Evolutionary conservation across 331 rosid species (phyloP).

Genomic region (Quercus phellos): DNA sequence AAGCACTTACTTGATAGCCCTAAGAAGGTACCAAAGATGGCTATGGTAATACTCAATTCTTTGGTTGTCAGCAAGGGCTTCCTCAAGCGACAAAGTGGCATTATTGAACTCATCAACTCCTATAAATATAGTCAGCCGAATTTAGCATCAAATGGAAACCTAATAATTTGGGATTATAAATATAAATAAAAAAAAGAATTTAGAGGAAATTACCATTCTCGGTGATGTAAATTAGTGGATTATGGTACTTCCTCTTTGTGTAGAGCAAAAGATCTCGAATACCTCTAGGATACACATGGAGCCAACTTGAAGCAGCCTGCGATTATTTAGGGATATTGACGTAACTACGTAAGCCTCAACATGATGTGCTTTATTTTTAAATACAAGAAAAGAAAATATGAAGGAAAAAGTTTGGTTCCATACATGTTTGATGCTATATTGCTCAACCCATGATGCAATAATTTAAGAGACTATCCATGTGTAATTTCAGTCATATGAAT

Average conservation of each 20-base stretch:
- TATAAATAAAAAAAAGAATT: neutral
- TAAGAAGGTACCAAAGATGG: slow-evolving; percentile 23
- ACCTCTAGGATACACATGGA: neutral
- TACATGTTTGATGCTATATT: too few relatives aligned
- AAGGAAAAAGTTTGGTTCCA: too few relatives aligned
- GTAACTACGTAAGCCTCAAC: too few relatives aligned
- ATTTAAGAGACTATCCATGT: too few relatives aligned
- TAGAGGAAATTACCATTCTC: neutral
- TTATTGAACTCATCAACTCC: slow-evolving; percentile 35
- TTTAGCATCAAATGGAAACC: neutral
- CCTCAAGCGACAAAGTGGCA: slow-evolving; percentile 29
- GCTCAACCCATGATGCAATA: too few relatives aligned
- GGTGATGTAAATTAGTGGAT: neutral
- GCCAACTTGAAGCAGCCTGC: neutral
- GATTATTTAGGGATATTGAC: too few relatives aligned
- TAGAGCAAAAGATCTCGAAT: neutral
- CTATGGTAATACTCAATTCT: slow-evolving; percentile 36
- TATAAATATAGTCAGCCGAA: neutral
- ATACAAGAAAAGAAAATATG: too few relatives aligned
- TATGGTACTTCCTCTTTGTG: neutral
- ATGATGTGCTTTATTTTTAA: too few relatives aligned
- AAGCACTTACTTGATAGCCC: neutral
- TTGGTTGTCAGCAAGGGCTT: slow-evolving; percentile 25
- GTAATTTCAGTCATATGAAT: too few relatives aligned
- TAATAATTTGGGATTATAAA: neutral